These are phyloP conservation scores for Chrysoporthe puriensis DNA, from an alignment of 2,329 filamentous ascomycete genomes.

Conservation along the genomic window DNA sequence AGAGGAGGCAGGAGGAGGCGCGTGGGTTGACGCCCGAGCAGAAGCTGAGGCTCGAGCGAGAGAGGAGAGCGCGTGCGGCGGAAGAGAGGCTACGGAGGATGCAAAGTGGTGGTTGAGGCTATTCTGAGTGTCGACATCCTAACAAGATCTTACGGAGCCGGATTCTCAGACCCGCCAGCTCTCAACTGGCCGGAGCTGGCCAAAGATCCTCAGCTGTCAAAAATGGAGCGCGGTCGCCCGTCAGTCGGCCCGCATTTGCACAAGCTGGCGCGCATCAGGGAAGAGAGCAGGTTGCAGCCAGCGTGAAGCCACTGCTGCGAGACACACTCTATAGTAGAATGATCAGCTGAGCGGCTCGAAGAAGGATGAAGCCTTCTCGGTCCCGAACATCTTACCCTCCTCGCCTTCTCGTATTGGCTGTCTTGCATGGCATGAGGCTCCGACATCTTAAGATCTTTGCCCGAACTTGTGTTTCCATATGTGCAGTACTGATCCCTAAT, in stretches of 20 bases:
- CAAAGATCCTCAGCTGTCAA: background rate
- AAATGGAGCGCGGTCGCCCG: constrained; percentile 2
- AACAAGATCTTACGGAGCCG: background rate
- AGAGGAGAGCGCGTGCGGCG: constrained; percentile 86
- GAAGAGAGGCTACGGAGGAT: constrained; percentile 81
- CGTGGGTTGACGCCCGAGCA: constrained; percentile 88
- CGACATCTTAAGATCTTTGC: background rate
- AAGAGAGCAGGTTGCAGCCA: background rate
- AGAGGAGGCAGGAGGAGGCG: constrained; percentile 80
- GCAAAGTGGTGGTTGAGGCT: constrained; percentile 46
- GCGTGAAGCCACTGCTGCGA: background rate
- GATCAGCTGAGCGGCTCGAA: background rate
- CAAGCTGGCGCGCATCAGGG: background rate
- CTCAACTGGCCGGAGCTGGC: background rate
- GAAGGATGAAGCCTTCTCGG: background rate
- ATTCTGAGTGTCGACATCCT: background rate
- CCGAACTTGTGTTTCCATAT: background rate
- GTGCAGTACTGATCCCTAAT: background rate
- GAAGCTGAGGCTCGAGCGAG: constrained; percentile 80
- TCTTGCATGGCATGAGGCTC: constrained; percentile 4
- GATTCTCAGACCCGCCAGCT: background rate
- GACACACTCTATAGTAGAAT: background rate
- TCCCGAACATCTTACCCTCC: background rate
- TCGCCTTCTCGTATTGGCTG: background rate
- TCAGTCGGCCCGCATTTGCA: constrained; percentile 7